Evolutionary conservation across 768 basidiomycete species (phyloP).

Genomic region (Trametes cinnabarina): DNA sequence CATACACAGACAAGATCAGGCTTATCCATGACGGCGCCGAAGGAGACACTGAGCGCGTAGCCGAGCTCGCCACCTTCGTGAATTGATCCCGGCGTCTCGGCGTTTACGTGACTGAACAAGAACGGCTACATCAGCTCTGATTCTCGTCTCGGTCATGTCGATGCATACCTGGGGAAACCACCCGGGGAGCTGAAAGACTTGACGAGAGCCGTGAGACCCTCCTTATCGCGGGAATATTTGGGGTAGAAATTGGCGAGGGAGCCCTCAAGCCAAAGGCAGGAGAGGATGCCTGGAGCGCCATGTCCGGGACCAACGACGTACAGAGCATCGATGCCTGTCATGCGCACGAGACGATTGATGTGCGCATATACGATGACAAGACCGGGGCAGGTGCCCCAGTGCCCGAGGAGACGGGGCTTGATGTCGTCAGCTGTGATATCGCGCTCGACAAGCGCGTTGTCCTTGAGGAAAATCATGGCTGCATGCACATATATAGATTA

Average conservation of each 20-base stretch:
- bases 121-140: neutral
- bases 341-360: constrained; percentile 49
- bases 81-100: constrained; percentile 84
- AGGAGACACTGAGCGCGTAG: constrained; percentile 82
- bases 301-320: constrained; percentile 87
- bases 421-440: constrained; percentile 64
- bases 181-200: constrained; percentile 77
- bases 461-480: constrained; percentile 85
- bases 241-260: constrained; percentile 60
- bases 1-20: constrained; percentile 80
- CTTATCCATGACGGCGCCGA: constrained; percentile 90
- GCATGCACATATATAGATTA: constrained; percentile 11
- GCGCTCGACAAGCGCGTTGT: constrained; percentile 66
- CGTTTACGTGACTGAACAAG: constrained; percentile 62
- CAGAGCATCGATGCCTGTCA: constrained; percentile 59
- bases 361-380: constrained; percentile 61
- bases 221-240: constrained; percentile 51
- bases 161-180: constrained; percentile 71
- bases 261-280: constrained; percentile 84
- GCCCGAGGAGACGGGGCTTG: constrained; percentile 78
- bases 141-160: neutral
- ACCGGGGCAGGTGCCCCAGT: constrained; percentile 85
- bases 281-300: constrained; percentile 85
- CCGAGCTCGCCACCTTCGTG: constrained; percentile 93
- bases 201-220: constrained; percentile 67